Base-by-base conservation (phyloP, 495 filamentous ascomycete genomes). In the Aspergillus ostianus region DNA sequence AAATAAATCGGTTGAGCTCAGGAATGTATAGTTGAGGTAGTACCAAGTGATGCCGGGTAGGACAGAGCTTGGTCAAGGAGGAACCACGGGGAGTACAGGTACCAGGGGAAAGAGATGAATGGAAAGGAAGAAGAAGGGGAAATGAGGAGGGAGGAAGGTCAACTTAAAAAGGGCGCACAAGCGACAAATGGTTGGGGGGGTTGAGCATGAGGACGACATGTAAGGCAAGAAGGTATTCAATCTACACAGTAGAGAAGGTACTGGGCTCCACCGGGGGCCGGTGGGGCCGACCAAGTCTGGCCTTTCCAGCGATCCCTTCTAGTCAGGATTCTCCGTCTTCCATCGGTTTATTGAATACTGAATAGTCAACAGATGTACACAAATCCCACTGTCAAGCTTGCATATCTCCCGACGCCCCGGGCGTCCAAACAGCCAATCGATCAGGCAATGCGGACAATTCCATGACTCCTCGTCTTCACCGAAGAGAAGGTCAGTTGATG, bases 391-490 rank as follows among this genome's bases (percentile, higher is more conserved):
- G 56, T 29, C 51, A 58, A 57, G 56, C 23, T 23, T 58, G 52
- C 59, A 58, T 62, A 55, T 53, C 26, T 56, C 56, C 56, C 53
- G 54, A 56, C 48, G 51, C 53, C 54, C 49, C 36, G 26, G 10
- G n/a, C 53, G n/a, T 9, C n/a, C 46, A 36, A 49, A 27, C 55
- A 51, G 56, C 65, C 65, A 67, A 64, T 67, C 36, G 49, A 61
- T 58, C 23, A 57, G 47, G 20, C 57, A 54, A 53, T 54, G 23
- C 54, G 47, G 56, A 55, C 36, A 56, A 55, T 53, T 58, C 47
- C 41, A 41, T 49, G 36, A 58, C 55, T 26, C 51, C 56, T 58
- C 29, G 32, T 32, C 23, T 53, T 47, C 55, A 56, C 47, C 44
- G 63, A 53, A 49, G 23, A 47, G 21, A 57, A 47, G 57, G 55